Base-by-base conservation (phyloP, 2,329 filamentous ascomycete genomes). In the Cladophialophora chaetospira region DNA sequence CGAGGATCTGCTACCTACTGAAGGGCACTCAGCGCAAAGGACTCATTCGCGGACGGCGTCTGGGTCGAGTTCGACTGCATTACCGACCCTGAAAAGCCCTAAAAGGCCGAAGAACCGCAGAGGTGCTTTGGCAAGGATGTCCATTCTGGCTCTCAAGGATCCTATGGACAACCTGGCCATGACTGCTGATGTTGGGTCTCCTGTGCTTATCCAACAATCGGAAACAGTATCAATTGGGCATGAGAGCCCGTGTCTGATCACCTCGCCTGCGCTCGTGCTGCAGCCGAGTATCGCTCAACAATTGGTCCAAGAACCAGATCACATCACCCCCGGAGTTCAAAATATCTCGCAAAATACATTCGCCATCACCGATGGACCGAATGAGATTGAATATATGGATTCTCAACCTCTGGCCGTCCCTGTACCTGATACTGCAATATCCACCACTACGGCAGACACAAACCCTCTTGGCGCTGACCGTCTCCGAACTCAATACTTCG, bases 41-140 rank as follows among this genome's bases (percentile, higher is more conserved):
- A 21, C 25, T n/a, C 51, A 59, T 51, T 29, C 40, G 19, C 49
- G 63, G 35, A 54, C 54, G 29, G 44, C 38, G 17, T 63, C 57
- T 31, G 17, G 21, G 10, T 59, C 62, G 13, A 57, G 51, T 21
- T 26, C 48, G 19, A 47, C 25, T 23, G 46, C 59, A 17, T 44
- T 60, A 25, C 54, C 58, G 9, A 51, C 48, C 2, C 53, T 55
- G 2, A 55, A 57, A 17, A 61, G 60, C 35, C 60, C 63, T 5
- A 65, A 60, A 46, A 45, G 44, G 33, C 65, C 65, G 2, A 62
- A 53, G 26, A 65, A 65, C 46, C 57, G 56, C 48, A 55, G 60
- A 50, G 65, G 65, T 31, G 63, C 62, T 5, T 55, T 64, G 35
- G 65, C 63, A 9, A 55, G 62, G 42, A 61, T 62, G 58, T 65